Evolutionary conservation across 2,329 filamentous ascomycete genomes (phyloP), one percentile per base, ranked within the genome.

Genomic region (Aureobasidium sp.): DNA sequence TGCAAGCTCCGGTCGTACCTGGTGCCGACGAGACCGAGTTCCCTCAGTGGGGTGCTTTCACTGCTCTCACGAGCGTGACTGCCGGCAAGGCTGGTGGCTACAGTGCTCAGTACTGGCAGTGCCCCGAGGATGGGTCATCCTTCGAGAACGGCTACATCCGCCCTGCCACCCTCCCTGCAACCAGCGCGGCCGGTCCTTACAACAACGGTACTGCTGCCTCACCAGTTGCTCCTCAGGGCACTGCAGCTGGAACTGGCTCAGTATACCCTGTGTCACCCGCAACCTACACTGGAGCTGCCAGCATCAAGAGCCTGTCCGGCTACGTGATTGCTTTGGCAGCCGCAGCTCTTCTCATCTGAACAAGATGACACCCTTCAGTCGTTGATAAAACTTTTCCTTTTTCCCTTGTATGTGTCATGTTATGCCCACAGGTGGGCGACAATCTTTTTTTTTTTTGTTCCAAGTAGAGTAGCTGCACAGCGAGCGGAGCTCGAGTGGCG

Each of bases 1-100:
- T 74, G 33, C 71, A 69, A 63, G 68, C 74, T 9, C 68, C 72
- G 57, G 70, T 77, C 40, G 64, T 69, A 49, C 74, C 75, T 8
- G 69, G 75, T 4, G 65, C 62, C 13, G 65, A 66, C 4, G 62
- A 67, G 6, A 64, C 68, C 54, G 66, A 72, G 21, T 76, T 77
- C 61, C 75, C 76, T 8, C 63, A 61, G 27, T 71, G 71, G 67
- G 68, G 71, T 15, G 66, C 68, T n/a, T 73, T 71, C 57, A 67
- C 61, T 37, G 64, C 66, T 21, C 64, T 71, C 27, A 47, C 54
- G 17, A 60, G 65, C 10, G 62, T 70, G 38, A 71, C 69, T 21
- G 46, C 59, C 15, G 65, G 65, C 21, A 64, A 65, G 59, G 45
- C 61, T 11, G 69, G 65, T 42, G 69, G 68, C 31, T 61, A 64